phyloP scores from a whole-genome alignment of 225 moss, liverwort and hornwort species.

The Polytrichum formosum region DNA sequence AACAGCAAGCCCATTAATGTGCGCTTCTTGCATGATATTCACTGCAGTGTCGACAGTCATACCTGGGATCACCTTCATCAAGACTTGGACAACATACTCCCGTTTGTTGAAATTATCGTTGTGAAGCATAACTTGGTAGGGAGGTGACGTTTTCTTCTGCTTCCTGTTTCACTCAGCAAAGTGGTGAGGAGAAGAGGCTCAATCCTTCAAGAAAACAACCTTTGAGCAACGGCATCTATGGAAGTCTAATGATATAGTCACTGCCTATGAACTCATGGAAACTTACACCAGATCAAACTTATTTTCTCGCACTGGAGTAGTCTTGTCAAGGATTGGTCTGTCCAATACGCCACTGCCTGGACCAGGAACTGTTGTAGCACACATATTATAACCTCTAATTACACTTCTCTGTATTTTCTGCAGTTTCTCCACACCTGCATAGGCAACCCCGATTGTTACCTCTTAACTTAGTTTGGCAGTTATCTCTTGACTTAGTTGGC shows the following conservation, averaged over 20 bases:
- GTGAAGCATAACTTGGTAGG: slow-evolving; percentile 91
- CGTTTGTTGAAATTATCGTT: slow-evolving; percentile 93
- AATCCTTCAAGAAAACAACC: no score
- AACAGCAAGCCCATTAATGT: slow-evolving; percentile 83
- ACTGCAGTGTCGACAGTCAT: slow-evolving; percentile 93
- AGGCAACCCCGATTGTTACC: neutral
- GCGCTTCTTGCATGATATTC: slow-evolving; percentile 92
- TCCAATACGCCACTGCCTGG: slow-evolving; percentile 85
- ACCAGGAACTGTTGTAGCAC: slow-evolving; percentile 62
- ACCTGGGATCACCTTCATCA: slow-evolving; percentile 93
- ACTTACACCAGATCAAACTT: slow-evolving; percentile 85
- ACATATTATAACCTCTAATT: slow-evolving; percentile 23
- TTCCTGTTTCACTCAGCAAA: slow-evolving; percentile 33
- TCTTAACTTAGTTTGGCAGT: neutral
- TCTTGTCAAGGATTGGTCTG: slow-evolving; percentile 72
- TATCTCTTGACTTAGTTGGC: no score
- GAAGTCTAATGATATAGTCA: no score
- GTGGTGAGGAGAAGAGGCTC: no score
- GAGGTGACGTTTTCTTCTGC: slow-evolving; percentile 80
- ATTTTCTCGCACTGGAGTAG: slow-evolving; percentile 81
- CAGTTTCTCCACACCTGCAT: slow-evolving; percentile 44
- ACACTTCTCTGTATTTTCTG: slow-evolving; percentile 27
- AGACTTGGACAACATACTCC: slow-evolving; percentile 90
- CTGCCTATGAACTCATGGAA: neutral
- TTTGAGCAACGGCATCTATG: no score